Conservation (phyloP, 2,329 filamentous ascomycete genomes). For the Celoporthe dispersa region DNA sequence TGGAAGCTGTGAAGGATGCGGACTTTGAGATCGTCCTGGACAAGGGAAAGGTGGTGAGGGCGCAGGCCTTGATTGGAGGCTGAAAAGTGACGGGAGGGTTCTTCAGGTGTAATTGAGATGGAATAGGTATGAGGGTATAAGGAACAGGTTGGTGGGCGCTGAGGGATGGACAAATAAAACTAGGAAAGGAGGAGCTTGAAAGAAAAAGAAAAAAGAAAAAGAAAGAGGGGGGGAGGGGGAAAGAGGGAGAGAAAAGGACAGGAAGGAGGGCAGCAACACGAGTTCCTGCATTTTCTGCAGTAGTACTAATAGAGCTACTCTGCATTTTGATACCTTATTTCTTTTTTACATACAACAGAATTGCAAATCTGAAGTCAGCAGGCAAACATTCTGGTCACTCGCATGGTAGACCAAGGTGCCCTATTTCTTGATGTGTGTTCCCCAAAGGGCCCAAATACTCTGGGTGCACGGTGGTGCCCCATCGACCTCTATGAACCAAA, state of each 20-base stretch:
- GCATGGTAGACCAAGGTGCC: background rate
- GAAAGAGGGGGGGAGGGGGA: background rate
- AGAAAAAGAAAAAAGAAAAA: background rate
- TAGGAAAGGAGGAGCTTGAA: background rate
- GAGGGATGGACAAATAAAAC: background rate
- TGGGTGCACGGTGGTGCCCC: too few species aligned
- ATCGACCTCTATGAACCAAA: background rate
- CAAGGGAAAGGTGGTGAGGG: constrained; percentile 52
- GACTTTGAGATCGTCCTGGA: constrained; percentile 60
- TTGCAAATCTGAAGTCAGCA: background rate
- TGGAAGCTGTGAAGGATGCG: constrained; percentile 65
- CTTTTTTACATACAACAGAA: background rate
- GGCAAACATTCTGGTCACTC: background rate
- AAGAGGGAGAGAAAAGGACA: too few species aligned
- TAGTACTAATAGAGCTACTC: background rate
- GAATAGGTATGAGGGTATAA: too few species aligned
- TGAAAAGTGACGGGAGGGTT: background rate
- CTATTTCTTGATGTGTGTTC: background rate
- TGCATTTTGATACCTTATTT: background rate
- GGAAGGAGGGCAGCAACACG: background rate
- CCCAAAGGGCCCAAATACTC: too few species aligned
- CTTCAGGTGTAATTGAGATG: background rate
- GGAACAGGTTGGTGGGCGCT: background rate
- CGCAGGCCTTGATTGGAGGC: constrained; percentile 14
- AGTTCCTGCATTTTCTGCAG: background rate